A percentile compares a stretch with the other conserved stretches of the same genome.
These are phyloP conservation scores for Trifolium fragiferum DNA, from an alignment of 306 rosid genomes.

Conservation along the genomic window DNA sequence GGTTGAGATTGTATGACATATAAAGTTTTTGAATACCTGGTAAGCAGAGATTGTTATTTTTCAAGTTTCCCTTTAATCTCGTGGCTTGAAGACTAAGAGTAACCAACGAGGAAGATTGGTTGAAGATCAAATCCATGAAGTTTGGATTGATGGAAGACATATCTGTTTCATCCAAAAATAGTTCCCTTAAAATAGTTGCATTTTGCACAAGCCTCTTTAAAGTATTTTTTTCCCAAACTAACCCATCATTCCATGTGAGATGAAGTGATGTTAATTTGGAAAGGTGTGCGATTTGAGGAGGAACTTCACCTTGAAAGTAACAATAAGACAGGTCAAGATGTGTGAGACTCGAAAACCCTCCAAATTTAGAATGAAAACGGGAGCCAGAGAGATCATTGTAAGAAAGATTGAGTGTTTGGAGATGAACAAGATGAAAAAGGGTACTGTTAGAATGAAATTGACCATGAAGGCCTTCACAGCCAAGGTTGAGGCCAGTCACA, in stretches of 20 bases:
- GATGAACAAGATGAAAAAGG: neutral
- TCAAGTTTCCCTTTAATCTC: neutral
- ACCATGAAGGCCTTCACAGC: conserved; percentile 27
- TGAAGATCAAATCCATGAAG: neutral
- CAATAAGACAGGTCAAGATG: neutral
- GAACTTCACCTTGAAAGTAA: neutral
- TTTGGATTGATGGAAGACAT: neutral
- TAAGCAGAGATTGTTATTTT: neutral
- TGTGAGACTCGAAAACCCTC: neutral
- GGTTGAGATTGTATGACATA: neutral
- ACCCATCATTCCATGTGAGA: neutral
- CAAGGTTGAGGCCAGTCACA: conserved; percentile 27
- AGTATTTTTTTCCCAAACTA: neutral
- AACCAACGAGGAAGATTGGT: conserved; percentile 22
- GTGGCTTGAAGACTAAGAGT: neutral
- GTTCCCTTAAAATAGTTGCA: neutral
- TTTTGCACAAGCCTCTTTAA: conserved; percentile 8
- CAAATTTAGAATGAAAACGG: neutral
- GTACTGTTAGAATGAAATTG: neutral
- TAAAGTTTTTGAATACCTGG: conserved; percentile 19
- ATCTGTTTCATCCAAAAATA: neutral
- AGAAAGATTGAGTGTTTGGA: conserved; percentile 28
- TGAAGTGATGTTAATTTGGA: neutral
- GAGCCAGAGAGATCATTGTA: neutral
- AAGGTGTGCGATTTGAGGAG: neutral